Evolutionary conservation across 495 filamentous ascomycete genomes (phyloP), one percentile per base, ranked within the genome.

Genomic region (Talaromyces stipitatus): DNA sequence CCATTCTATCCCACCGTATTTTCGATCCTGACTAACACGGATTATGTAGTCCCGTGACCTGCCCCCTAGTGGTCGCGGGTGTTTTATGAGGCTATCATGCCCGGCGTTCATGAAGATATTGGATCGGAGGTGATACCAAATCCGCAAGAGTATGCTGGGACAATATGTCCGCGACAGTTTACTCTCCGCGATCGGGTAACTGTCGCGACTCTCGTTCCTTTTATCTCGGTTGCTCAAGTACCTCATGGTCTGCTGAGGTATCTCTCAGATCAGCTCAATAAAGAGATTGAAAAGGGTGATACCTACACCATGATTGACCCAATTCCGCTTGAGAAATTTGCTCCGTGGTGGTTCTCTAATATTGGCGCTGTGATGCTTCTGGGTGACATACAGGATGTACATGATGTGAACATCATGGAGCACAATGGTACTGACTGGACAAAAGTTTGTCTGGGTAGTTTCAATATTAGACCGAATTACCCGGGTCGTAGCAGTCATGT

Each of bases 391-490:
- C 80, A 87, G 32, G 81, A 80, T 38, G 77, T 78, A 27, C 79
- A 86, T 56, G 82, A 89, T 62, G 68, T 82, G 2, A 69, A 71
- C 51, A 46, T 70, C 16, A 79, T 85, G 79, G 81, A 81, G 57
- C 62, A 71, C 6, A 66, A 63, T 11, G 78, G 82, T 7, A 82
- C 82, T 57, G 87, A 95, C 67, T 98, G 94, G 94, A 77, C 84
- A 53, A 86, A 83, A 60, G 76, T 88, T 60, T 96, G 92, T 64
- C 77, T 97, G 36, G 94, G 94, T 46, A 96, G 90, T 62, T 98
- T 97, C 65, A 96, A 95, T 68, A 88, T 97, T 72, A 91, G 95
- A 70, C 92, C 94, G 38, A 97, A 98, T 69, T 98, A 98, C 72
- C 94, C 94, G 8, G 94, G 94, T 43, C 82, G 95, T 54, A 95